Evolutionary conservation across 305 asterid genomes (phyloP).

Genomic region (Fraxinus albicans): DNA sequence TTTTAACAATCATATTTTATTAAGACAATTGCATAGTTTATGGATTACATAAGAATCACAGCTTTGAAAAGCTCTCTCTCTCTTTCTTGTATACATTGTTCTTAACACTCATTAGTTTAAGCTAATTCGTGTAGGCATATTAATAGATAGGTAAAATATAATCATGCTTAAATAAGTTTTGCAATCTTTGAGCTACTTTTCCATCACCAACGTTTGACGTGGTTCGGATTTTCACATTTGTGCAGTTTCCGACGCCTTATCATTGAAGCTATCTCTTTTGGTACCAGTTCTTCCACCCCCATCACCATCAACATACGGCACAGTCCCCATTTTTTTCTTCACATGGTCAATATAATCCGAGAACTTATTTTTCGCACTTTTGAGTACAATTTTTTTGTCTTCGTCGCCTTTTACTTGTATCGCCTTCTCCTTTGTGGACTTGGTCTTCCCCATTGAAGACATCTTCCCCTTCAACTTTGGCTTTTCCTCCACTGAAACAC

Average conservation of each 20-base stretch:
- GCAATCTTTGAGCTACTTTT: background rate
- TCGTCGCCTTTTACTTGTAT: background rate
- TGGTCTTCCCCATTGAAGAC: background rate
- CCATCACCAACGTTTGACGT: background rate
- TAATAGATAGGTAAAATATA: background rate
- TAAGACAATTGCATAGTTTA: background rate
- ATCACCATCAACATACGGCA: constrained; percentile 7
- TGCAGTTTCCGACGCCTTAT: constrained; percentile 35
- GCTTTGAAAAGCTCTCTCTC: background rate
- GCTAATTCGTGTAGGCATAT: background rate
- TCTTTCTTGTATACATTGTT: background rate
- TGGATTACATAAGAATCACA: background rate
- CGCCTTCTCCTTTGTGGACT: background rate
- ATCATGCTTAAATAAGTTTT: background rate
- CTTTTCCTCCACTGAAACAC: background rate
- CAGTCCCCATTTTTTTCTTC: constrained; percentile 32
- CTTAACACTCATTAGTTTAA: background rate
- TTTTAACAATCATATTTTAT: no score
- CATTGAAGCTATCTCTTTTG: constrained; percentile 59
- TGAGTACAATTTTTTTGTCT: background rate
- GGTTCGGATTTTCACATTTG: constrained; percentile 40
- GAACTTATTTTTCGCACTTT: constrained; percentile 13
- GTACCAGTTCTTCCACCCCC: constrained; percentile 9
- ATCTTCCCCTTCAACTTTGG: background rate
- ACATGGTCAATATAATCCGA: constrained; percentile 34